Base-by-base conservation (phyloP, 768 basidiomycete species). In the Imleria badia region DNA sequence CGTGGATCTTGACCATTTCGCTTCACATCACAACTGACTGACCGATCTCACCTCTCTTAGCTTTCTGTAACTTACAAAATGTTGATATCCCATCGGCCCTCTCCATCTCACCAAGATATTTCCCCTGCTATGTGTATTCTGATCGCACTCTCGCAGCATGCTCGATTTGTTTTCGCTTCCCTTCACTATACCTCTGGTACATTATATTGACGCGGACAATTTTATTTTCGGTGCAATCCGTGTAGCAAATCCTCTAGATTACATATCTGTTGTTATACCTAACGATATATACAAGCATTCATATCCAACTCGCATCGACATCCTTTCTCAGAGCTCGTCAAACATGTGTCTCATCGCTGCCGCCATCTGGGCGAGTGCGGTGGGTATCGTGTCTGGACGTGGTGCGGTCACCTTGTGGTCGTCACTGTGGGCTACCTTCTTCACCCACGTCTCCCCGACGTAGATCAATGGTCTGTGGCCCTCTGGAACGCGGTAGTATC, bases 181-280 rank as follows among this genome's bases (percentile, higher is more conserved):
- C n/a, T 31, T 3, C 17, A 30, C 17, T 34, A 49, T 30, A 38
- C 35, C 29, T 31, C 52, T 43, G 13, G n/a, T 46, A 36, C 20
- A 40, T 45, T 26, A 59, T 47, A 31, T 15, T 20, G 26, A 48
- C 47, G 33, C 11, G 44, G 59, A 61, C 59, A 14, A 43, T n/a
- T 26, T 26, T 26, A 6, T 23, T 26, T 3, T 43, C 23, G 43
- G 43, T n/a, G 33, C 39, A 23, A 43, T 29, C 31, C 34, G 34
- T 61, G 54, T 61, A 61, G 54, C 54, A 59, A 48, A 9, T 26
- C 29, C 31, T 13, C 30, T 59, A 59, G 58, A 60, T 3, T 53
- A 40, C 35, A 38, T 20, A 15, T 30, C 42, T 60, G 59, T 55
- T 47, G 41, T 50, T 58, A 58, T 58, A 57, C 42, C 34, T 57